Evolutionary conservation across 1,139 yeast species (phyloP).

Genomic region (Torulaspora pretoriensis): DNA sequence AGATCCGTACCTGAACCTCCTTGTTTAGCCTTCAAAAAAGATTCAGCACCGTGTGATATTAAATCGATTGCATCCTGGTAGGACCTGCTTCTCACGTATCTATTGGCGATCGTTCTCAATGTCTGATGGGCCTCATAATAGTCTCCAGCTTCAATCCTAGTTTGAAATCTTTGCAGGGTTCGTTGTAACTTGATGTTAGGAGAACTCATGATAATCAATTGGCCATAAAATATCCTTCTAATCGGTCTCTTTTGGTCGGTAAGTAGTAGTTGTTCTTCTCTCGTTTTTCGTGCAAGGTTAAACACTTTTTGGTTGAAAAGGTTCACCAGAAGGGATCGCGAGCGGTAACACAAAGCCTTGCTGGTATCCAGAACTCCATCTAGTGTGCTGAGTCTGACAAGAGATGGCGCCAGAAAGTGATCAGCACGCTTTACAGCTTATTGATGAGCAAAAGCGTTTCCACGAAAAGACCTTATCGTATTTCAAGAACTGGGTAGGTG

Average conservation of each 20-base stretch:
- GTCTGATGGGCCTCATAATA: slow-evolving; percentile 96
- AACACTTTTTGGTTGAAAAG: not conserved
- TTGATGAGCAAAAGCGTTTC: slow-evolving; percentile 72
- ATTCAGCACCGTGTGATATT: slow-evolving; percentile 63
- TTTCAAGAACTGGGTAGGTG: slow-evolving; percentile 37
- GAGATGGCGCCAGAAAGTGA: not conserved
- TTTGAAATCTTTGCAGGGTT: slow-evolving; percentile 61
- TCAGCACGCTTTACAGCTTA: slow-evolving; percentile 52
- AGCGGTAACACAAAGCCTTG: not conserved
- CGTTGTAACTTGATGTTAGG: slow-evolving; percentile 46
- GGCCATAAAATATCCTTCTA: not conserved
- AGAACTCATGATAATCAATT: slow-evolving; percentile 9
- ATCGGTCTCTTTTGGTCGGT: not conserved
- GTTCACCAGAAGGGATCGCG: not conserved
- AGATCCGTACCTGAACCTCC: slow-evolving; percentile 80
- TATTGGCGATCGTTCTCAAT: slow-evolving; percentile 76
- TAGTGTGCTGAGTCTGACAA: not conserved
- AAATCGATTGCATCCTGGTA: slow-evolving; percentile 69
- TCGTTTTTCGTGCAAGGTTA: slow-evolving; percentile 2
- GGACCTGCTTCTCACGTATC: slow-evolving; percentile 68
- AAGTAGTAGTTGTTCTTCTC: not conserved
- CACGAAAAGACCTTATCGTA: slow-evolving; percentile 39
- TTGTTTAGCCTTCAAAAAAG: slow-evolving; percentile 64
- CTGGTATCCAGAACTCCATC: not conserved
- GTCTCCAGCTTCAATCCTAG: slow-evolving; percentile 67